Percentiles rank a stretch among this genome's conserved stretches.
Evolutionary conservation across 306 rosid genomes (phyloP).

Genomic region (Echinosophora koreensis): DNA sequence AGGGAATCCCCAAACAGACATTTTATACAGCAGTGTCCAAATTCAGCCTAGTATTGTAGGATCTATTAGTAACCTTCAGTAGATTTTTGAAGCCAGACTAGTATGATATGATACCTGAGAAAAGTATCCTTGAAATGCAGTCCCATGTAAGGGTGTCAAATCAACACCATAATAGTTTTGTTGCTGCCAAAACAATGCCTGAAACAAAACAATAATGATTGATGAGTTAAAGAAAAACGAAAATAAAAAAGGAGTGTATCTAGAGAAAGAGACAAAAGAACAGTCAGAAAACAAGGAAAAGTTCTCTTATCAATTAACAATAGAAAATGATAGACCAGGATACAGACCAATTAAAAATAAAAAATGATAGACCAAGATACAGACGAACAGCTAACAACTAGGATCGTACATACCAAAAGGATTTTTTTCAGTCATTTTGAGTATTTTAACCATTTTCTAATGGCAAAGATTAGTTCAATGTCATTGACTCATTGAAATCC

Average conservation of each 20-base stretch:
- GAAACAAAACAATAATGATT: constrained; percentile 38
- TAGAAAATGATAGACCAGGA: constrained; percentile 18
- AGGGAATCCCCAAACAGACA: constrained; percentile 23
- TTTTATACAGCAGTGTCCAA: constrained; percentile 14
- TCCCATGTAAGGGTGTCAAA: constrained; percentile 82
- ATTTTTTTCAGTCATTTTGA: neutral
- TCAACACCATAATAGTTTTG: constrained; percentile 87
- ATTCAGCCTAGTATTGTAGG: neutral
- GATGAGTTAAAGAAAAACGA: neutral
- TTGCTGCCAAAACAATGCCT: constrained; percentile 97
- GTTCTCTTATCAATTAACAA: neutral
- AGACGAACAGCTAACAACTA: neutral
- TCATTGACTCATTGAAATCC: neutral
- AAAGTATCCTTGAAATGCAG: constrained; percentile 94
- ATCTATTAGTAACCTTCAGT: constrained; percentile 26
- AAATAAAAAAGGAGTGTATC: neutral
- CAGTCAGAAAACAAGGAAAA: constrained; percentile 1
- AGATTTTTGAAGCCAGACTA: constrained; percentile 22
- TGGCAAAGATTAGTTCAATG: neutral
- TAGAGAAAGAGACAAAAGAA: constrained; percentile 2
- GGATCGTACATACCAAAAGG: neutral
- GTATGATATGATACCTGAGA: constrained; percentile 74
- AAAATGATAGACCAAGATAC: constrained; percentile 18
- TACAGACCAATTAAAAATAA: constrained; percentile 1
- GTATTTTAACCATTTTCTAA: neutral